Evolutionary conservation across 2,329 filamentous ascomycete species (phyloP), one percentile per base, ranked within the genome.

Genomic region (Epichloe bromicola): DNA sequence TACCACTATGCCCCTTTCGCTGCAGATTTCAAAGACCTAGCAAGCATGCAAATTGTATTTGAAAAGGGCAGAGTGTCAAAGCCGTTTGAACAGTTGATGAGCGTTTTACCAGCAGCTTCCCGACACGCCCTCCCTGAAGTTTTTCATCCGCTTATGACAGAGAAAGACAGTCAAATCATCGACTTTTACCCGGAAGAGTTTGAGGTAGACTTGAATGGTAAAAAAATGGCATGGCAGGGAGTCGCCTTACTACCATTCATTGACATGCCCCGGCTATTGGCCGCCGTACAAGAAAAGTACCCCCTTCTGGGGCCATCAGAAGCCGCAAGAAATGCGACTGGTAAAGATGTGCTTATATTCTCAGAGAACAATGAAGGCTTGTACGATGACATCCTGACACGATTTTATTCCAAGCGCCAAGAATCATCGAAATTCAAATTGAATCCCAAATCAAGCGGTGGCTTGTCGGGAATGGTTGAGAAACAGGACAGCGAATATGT

Each of bases 1-100:
- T 95, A 97, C 63, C 93, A 98, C 65, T 98, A 98, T 64, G 94
- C 93, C 1, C 93, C 94, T 3, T 98, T 98, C 64, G 93, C 93
- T 2, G 86, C 89, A 49, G 93, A 98, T 66, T 98, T 98, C 66
- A 83, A 86, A 53, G 83, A 90, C 51, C 75, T 98, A 44, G 79
- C 76, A 49, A 82, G 88, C 58, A 82, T 95, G 74, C 75, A 86
- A 34, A 80, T 95, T 57, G 73, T 77, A 17, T 98, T 98, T 59
- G 78, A 88, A 53, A 88, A 90, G 66, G 91, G 91, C 11, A 80
- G 75, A 46, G 86, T 88, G 4, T 96, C 95, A 59, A 85, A 76
- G 58, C 94, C 93, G 0, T 98, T 95, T 63, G 93, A 98, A 68
- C 93, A 98, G 67, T 74, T 98, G 47, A 98, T 98, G 93, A 94